Evolutionary conservation across 2,329 filamentous ascomycete genomes (phyloP).

Genomic region (Tolypocladium cylindrosporum): DNA sequence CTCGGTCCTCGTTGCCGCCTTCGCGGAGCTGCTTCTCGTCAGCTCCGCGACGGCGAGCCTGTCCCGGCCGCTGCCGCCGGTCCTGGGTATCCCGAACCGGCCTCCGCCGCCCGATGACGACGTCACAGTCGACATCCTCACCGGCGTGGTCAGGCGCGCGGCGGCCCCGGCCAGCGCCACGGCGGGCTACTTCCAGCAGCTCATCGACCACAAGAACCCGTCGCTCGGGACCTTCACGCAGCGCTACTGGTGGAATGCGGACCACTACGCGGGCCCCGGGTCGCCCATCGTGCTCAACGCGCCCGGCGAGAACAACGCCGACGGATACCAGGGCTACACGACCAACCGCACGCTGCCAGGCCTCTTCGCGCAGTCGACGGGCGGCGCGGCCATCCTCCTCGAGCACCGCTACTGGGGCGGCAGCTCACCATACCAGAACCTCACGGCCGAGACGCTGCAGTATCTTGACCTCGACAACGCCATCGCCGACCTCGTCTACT

Average conservation of each 20-base stretch:
- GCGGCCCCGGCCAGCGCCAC: not conserved
- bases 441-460: slow-evolving; percentile 56
- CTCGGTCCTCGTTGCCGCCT: not conserved
- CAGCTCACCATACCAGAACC: slow-evolving; percentile 55
- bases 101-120: not conserved
- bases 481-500: slow-evolving; percentile 66
- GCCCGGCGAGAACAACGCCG: slow-evolving; percentile 53
- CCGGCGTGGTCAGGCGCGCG: not conserved
- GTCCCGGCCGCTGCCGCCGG: not conserved
- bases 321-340: slow-evolving; percentile 49
- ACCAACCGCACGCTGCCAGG: slow-evolving; percentile 62
- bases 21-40: slow-evolving; percentile 1
- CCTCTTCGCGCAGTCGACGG: slow-evolving; percentile 54
- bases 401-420: slow-evolving; percentile 79
- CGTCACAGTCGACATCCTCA: not conserved
- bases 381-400: slow-evolving; percentile 64
- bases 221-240: slow-evolving; percentile 52
- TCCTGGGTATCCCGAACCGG: not conserved
- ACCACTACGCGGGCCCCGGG: slow-evolving; percentile 62
- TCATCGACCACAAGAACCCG: slow-evolving; percentile 48
- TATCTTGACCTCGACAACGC: slow-evolving; percentile 73
- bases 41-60: not conserved
- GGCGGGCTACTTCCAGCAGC: slow-evolving; percentile 35
- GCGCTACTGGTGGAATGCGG: slow-evolving; percentile 72
- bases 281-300: slow-evolving; percentile 65